Base-by-base conservation (phyloP, 257 asterid species). In the Knoxia roxburghii region DNA sequence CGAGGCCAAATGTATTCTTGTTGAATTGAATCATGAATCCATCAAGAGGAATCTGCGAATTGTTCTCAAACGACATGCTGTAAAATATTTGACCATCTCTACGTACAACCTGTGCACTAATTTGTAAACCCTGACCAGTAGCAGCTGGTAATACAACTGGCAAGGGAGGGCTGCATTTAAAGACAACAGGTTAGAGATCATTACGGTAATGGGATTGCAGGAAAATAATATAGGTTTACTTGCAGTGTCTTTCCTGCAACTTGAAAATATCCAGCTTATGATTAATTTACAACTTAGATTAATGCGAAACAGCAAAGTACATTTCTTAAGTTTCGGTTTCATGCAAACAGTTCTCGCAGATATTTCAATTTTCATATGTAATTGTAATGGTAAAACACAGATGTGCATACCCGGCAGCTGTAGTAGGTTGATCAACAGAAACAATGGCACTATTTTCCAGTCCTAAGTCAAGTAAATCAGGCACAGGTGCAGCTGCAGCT, bases 1-100 rank as follows among this genome's bases (percentile, higher is more conserved):
- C 95, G 66, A 94, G 95, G 68, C 99, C 99, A 77, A 94, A 89
- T 30, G 99, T 85, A 78, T 91, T 93, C 86, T 90, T 94, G 87
- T 94, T 94, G 78, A 94, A 94, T 80, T 94, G 99, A 79, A 94
- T 90, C 99, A 94, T 87, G 67, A 94, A 94, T 45, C 99, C 98
- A 75, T 94, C 99, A 68, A 94, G 93, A 37, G 96, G 81, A 69
- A 69, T 54, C 78, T 86, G 89, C 57, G 96, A 64, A 80, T 84
- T 83, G 81, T 94, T 94, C 83, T 91, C 96, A 70, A 94, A 86
- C 69, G 87, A 56, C 99, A 94, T 90, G 90, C 86, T 87, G 84
- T 94, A 94, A 70, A 87, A 90, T 79, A 94, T 69, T 78, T 90
- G 96, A 51, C 95, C 96, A 52, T 88, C 99, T 81, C 79, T 90